Percentiles rank a stretch among this genome's conserved stretches.
These are phyloP conservation scores for Candida sp. DNA, from an alignment of 1,139 yeast species.

Conservation along the genomic window DNA sequence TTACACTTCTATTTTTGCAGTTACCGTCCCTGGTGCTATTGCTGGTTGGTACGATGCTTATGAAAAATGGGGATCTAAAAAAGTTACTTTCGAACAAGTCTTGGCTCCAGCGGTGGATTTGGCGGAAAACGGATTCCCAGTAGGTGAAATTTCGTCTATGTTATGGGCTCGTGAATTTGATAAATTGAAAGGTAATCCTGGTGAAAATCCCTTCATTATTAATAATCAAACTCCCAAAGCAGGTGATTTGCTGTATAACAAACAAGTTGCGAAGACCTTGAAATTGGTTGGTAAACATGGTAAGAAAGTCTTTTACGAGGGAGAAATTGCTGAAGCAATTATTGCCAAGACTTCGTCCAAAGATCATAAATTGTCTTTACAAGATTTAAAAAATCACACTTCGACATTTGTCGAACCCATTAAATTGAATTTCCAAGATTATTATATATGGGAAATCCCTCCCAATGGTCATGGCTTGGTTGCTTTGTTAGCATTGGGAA, in stretches of 20 bases:
- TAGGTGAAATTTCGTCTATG: constrained; percentile 54
- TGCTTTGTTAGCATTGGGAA: constrained; percentile 66
- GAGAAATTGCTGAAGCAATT: constrained; percentile 64
- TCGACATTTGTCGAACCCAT: constrained; percentile 66
- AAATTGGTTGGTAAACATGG: constrained; percentile 54
- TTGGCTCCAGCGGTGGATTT: constrained; percentile 69
- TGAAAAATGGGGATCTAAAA: constrained; percentile 72
- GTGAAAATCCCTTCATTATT: constrained; percentile 35
- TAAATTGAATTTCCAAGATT: constrained; percentile 40
- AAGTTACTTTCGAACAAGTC: constrained; percentile 55
- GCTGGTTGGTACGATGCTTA: constrained; percentile 76
- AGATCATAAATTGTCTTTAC: constrained; percentile 54
- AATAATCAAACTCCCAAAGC: constrained; percentile 42
- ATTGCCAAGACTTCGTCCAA: constrained; percentile 47
- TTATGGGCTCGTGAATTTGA: constrained; percentile 45
- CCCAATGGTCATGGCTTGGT: constrained; percentile 82
- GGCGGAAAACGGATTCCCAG: constrained; percentile 67
- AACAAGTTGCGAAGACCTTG: constrained; percentile 52
- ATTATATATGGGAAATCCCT: constrained; percentile 68
- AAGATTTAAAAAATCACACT: constrained; percentile 55
- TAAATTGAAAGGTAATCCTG: constrained; percentile 39
- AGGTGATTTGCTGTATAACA: constrained; percentile 60
- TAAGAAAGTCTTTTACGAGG: constrained; percentile 64
- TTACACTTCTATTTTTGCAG: constrained; percentile 50
- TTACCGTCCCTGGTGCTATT: constrained; percentile 76